Evolutionary conservation across 1,284 basidiomycete genomes (phyloP).

Genomic region (Cryptococcus sp.): DNA sequence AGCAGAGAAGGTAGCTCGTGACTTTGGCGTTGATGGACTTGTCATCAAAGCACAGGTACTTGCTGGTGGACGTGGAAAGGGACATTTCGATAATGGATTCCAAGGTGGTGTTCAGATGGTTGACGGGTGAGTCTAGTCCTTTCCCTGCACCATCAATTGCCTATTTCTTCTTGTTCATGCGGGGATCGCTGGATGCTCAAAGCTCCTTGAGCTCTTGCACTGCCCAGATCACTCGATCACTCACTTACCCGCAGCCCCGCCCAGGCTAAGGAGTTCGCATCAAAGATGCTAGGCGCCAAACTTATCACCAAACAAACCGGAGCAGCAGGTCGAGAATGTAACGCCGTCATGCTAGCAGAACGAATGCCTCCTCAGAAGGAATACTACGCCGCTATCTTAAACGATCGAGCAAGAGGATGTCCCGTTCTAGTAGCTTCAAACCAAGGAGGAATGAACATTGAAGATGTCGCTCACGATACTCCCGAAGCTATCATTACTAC

Average conservation of each 20-base stretch:
- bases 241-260: slow-evolving; percentile 59
- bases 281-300: slow-evolving; percentile 90
- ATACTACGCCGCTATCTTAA: slow-evolving; percentile 96
- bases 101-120: slow-evolving; percentile 97
- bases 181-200: too few relatives aligned
- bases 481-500: slow-evolving; percentile 95
- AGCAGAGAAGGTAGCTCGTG: slow-evolving; percentile 81
- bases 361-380: slow-evolving; percentile 90
- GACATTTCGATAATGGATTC: slow-evolving; percentile 92
- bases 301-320: slow-evolving; percentile 99
- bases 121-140: slow-evolving; percentile 60
- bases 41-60: slow-evolving; percentile 98
- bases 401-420: slow-evolving; percentile 84
- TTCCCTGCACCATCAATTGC: too few relatives aligned
- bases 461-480: slow-evolving; percentile 98
- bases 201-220: neutral
- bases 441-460: slow-evolving; percentile 97
- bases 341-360: slow-evolving; percentile 98
- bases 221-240: slow-evolving; percentile 3
- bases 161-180: too few relatives aligned
- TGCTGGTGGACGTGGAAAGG: slow-evolving; percentile 97
- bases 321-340: slow-evolving; percentile 85
- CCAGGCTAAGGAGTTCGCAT: slow-evolving; percentile 80
- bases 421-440: slow-evolving; percentile 91
- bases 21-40: slow-evolving; percentile 74